Base-by-base conservation (phyloP, 2,329 filamentous ascomycete genomes). In the Colletotrichum musicola region DNA sequence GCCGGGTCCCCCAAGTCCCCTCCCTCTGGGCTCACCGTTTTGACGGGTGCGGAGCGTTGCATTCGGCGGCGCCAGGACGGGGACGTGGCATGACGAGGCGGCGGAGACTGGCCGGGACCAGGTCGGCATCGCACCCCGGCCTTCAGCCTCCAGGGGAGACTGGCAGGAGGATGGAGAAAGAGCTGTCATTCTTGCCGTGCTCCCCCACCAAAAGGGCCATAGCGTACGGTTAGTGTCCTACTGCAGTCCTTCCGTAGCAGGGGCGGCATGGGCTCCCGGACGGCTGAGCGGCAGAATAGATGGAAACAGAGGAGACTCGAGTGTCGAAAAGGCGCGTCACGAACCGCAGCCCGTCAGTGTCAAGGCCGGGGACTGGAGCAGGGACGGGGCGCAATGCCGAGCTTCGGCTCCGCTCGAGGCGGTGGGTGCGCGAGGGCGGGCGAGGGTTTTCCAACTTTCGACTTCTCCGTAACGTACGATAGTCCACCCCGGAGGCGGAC, bases 41-140 rank as follows among this genome's bases (percentile, higher is more conserved):
- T 46, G 42, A 56, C 64, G 38, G 50, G 30, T 64, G 50, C 63
- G 62, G 56, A 66, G 62, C 66, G 56, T 57, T 60, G 58, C 50
- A 35, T 46, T 62, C 57, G 49, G 63, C 50, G 46, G 44, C 46
- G 44, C 62, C 44, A 68, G 61, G 61, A 54, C 61, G 61, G 47
- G 61, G 42, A 35, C 30, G 12, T 35, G 30, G 30, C 30, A 64
- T 59, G 49, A 64, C 55, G 54, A 59, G 55, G 35, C 57, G 49
- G 63, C 65, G 62, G 65, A 66, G 55, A 55, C 65, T 14, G 57
- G 13, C 62, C 25, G 56, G 62, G 55, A 60, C 20, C 44, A 65
- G 55, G 49, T 16, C 42, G 22, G 56, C 42, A 60, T 6, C 22
- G 22, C 14, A 60, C 55, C 62, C 65, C 55, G 12, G 65, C 35